A percentile compares a stretch with the other conserved stretches of the same genome.
Conservation (phyloP, 139 green algal genomes). For the Chlamydomonas applanata region DNA sequence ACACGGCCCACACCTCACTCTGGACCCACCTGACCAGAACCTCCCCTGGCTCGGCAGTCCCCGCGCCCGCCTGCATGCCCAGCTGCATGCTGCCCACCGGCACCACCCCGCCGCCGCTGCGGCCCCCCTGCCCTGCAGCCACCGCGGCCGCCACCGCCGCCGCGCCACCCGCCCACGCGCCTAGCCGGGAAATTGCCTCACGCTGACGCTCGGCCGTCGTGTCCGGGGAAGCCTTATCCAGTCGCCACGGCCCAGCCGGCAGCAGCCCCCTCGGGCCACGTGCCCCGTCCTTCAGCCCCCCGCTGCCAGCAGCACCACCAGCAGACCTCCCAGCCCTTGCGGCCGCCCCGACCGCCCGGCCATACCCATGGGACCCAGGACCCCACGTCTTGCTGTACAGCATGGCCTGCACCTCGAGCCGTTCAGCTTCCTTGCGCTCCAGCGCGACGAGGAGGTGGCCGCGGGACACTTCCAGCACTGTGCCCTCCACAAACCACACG, state of each 20-base stretch:
- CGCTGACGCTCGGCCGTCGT: constrained; percentile 43
- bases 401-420: neutral
- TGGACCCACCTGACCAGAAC: constrained; percentile 30
- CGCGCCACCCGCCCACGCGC: neutral
- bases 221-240: constrained; percentile 36
- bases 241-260: too few species aligned
- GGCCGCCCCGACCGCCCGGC: too few species aligned
- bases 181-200: constrained; percentile 37
- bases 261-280: too few species aligned
- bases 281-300: too few species aligned
- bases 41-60: constrained; percentile 20
- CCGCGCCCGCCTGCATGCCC: neutral
- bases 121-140: neutral
- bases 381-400: neutral
- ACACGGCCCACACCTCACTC: too few species aligned
- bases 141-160: neutral
- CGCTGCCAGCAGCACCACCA: too few species aligned
- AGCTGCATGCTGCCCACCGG: too few species aligned
- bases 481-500: neutral
- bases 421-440: constrained; percentile 24
- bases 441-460: constrained; percentile 40
- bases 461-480: constrained; percentile 29
- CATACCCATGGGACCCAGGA: neutral
- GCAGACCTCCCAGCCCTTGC: too few species aligned
- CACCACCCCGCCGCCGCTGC: too few species aligned